These are phyloP conservation scores for Anthostomella pinea DNA, from an alignment of 2,329 filamentous ascomycete genomes.

Conservation along the genomic window DNA sequence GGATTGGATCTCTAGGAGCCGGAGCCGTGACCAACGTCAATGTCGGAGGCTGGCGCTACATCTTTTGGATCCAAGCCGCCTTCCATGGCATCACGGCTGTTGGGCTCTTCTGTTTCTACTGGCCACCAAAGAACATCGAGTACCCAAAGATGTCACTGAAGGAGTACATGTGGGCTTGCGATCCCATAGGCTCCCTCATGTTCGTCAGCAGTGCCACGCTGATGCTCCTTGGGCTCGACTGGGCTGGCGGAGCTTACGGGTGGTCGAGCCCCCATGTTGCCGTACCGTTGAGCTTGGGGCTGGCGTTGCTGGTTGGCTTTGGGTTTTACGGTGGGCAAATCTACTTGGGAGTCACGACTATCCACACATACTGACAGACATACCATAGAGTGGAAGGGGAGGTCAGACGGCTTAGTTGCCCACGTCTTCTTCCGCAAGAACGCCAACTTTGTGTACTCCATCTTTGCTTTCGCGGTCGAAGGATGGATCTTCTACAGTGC, in stretches of 20 bases:
- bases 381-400: conserved; percentile 50
- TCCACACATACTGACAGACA: neutral
- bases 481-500: conserved; percentile 58
- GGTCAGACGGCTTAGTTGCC: conserved; percentile 51
- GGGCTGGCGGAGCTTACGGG: conserved; percentile 41
- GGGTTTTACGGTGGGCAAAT: conserved; percentile 36
- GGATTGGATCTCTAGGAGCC: conserved; percentile 47
- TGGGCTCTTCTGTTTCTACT: conserved; percentile 47
- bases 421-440: conserved; percentile 54
- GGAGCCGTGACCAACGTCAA: conserved; percentile 50
- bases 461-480: conserved; percentile 56
- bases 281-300: conserved; percentile 39
- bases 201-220: conserved; percentile 44
- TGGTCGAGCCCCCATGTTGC: conserved; percentile 40
- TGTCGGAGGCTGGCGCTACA: conserved; percentile 49
- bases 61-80: conserved; percentile 58
- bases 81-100: conserved; percentile 47
- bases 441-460: conserved; percentile 52
- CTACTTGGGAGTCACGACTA: neutral
- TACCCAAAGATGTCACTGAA: conserved; percentile 37
- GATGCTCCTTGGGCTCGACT: conserved; percentile 44
- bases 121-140: conserved; percentile 39
- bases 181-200: conserved; percentile 44
- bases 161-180: conserved; percentile 44
- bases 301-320: conserved; percentile 40